These are phyloP conservation scores for Aspergillus sp. DNA, from an alignment of 2,329 filamentous ascomycete species.

Conservation along the genomic window DNA sequence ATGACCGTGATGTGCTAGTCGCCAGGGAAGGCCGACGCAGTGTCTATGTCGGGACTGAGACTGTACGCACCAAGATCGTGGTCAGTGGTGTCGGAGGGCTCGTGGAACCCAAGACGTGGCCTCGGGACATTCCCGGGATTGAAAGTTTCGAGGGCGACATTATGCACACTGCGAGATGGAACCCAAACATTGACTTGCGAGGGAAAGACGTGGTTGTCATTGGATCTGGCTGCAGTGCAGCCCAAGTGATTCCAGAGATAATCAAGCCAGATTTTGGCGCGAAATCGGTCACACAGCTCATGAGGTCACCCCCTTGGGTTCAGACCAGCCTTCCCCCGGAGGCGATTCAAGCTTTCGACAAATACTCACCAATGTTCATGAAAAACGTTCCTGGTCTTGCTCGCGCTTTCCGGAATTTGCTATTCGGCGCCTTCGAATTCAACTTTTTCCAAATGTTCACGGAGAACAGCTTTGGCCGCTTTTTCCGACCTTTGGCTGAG, in stretches of 20 bases:
- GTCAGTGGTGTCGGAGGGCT: conserved; percentile 52
- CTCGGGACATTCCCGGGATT: conserved; percentile 47
- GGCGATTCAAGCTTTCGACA: conserved; percentile 40
- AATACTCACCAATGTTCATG: conserved; percentile 44
- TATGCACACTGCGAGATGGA: conserved; percentile 56
- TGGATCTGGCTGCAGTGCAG: conserved; percentile 55
- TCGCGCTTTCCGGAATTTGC: conserved; percentile 39
- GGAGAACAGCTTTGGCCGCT: conserved; percentile 30
- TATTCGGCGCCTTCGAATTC: conserved; percentile 35
- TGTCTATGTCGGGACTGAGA: conserved; percentile 50
- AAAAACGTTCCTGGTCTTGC: conserved; percentile 48
- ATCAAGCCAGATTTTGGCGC: conserved; percentile 44
- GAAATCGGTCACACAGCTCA: conserved; percentile 56
- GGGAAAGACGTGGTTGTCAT: conserved; percentile 55
- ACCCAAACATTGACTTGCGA: conserved; percentile 47
- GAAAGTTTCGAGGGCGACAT: conserved; percentile 52
- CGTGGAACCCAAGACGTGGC: conserved; percentile 50
- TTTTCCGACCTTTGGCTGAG: conserved; percentile 36
- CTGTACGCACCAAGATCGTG: conserved; percentile 51
- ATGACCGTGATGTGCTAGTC: conserved; percentile 43
- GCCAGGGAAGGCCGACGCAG: conserved; percentile 40
- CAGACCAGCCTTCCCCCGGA: conserved; percentile 33
- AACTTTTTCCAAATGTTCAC: conserved; percentile 42
- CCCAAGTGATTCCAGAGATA: conserved; percentile 52
- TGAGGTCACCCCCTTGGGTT: conserved; percentile 56